These are phyloP conservation scores for Tetrapisispora phaffii DNA, from an alignment of 805 yeast species.

Conservation along the genomic window DNA sequence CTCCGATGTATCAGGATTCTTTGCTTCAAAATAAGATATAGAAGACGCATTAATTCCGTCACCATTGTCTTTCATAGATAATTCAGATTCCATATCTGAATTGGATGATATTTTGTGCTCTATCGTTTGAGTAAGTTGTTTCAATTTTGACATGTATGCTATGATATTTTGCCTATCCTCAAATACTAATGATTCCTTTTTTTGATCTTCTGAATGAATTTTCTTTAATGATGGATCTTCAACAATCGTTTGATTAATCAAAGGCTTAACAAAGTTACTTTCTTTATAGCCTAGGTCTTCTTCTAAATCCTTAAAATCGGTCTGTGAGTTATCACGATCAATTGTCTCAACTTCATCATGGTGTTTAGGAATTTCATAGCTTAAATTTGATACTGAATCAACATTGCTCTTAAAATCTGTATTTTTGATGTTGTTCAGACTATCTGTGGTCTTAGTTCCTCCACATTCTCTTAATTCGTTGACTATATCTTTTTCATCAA, in stretches of 20 bases:
- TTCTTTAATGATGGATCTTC: not conserved
- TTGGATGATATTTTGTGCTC: not conserved
- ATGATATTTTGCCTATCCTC: not conserved
- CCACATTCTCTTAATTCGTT: too few relatives aligned
- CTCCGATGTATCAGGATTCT: not conserved
- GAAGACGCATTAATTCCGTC: not conserved
- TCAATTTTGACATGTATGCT: not conserved
- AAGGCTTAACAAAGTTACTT: too few relatives aligned
- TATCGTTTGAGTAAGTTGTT: not conserved
- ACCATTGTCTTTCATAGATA: not conserved
- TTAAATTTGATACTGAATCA: too few relatives aligned
- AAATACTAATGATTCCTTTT: not conserved
- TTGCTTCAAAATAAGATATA: not conserved
- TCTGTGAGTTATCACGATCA: too few relatives aligned
- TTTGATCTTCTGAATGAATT: not conserved
- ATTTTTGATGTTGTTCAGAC: too few relatives aligned
- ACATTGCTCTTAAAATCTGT: too few relatives aligned
- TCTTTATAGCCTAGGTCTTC: too few relatives aligned
- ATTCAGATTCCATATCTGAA: not conserved
- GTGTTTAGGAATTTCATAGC: too few relatives aligned
- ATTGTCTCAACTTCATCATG: too few relatives aligned
- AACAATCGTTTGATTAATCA: not conserved
- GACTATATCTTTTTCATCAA: too few relatives aligned
- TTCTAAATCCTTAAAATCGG: too few relatives aligned
- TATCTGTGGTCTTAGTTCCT: too few relatives aligned